Conservation (phyloP, 352 stramenopile genomes). For the Phytophthora sojae region DNA sequence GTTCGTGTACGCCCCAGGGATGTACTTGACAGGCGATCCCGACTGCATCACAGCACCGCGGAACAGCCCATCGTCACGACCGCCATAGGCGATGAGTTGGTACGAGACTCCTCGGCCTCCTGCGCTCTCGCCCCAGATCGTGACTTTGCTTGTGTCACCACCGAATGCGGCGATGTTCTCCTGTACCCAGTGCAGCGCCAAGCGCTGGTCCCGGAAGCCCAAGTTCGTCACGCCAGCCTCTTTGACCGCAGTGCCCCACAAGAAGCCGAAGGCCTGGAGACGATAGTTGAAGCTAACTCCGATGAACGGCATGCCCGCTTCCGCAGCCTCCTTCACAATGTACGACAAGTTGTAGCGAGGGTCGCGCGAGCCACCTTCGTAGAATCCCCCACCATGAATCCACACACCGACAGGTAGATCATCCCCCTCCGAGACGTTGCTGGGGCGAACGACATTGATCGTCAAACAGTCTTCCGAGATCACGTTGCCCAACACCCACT, state of each 20-base stretch:
- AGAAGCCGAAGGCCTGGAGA: conserved; percentile 42
- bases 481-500: conserved; percentile 31
- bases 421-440: conserved; percentile 20
- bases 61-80: conserved; percentile 32
- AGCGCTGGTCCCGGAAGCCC: conserved; percentile 82
- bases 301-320: conserved; percentile 39
- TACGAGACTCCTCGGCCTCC: conserved; percentile 47
- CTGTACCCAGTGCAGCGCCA: conserved; percentile 61
- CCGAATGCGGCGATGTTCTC: conserved; percentile 33
- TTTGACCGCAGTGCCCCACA: conserved; percentile 32
- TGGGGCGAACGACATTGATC: conserved; percentile 39
- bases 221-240: conserved; percentile 78
- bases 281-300: conserved; percentile 54
- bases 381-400: conserved; percentile 38
- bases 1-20: conserved; percentile 19
- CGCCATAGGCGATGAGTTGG: conserved; percentile 33
- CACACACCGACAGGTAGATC: conserved; percentile 35
- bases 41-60: conserved; percentile 36
- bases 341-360: conserved; percentile 43
- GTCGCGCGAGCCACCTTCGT: conserved; percentile 33
- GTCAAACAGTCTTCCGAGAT: conserved; percentile 35
- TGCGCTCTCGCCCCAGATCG: conserved; percentile 48
- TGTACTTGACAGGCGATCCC: conserved; percentile 16
- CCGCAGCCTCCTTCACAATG: conserved; percentile 33
- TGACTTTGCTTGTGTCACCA: conserved; percentile 28